Evolutionary conservation across 352 stramenopile genomes (phyloP).

Genomic region (Phytophthora crassamura): DNA sequence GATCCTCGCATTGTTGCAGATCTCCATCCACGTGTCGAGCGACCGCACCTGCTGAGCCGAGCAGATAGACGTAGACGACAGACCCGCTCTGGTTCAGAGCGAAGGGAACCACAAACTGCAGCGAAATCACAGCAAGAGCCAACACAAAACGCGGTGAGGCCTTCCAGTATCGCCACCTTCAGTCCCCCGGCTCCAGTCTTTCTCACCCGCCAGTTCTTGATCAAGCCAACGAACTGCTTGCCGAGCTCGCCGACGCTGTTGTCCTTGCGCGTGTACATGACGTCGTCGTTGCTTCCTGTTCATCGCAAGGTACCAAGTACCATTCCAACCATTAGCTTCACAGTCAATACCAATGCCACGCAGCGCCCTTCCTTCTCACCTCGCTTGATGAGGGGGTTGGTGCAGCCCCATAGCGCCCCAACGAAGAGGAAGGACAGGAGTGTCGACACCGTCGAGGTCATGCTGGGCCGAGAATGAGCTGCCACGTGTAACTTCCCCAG

Average conservation of each 20-base stretch:
- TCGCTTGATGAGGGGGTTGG: slow-evolving; percentile 86
- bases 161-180: neutral
- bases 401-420: slow-evolving; percentile 87
- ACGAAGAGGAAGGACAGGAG: slow-evolving; percentile 85
- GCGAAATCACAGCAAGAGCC: neutral
- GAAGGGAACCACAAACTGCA: slow-evolving; percentile 85
- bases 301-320: neutral
- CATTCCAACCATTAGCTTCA: neutral
- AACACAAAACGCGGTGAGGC: neutral
- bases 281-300: slow-evolving; percentile 57
- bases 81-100: slow-evolving; percentile 86
- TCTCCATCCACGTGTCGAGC: neutral
- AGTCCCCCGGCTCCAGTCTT: neutral
- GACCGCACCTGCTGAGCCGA: slow-evolving; percentile 68
- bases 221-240: slow-evolving; percentile 52
- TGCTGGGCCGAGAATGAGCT: slow-evolving; percentile 15
- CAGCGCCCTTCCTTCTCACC: slow-evolving; percentile 32
- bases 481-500: slow-evolving; percentile 20
- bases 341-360: neutral
- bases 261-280: slow-evolving; percentile 64
- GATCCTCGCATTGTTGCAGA: neutral
- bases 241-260: slow-evolving; percentile 64
- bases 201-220: slow-evolving; percentile 79
- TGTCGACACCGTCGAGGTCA: slow-evolving; percentile 41
- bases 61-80: slow-evolving; percentile 78